phyloP scores from a whole-genome alignment of 352 stramenopile genomes.

The Phytophthora multivora region DNA sequence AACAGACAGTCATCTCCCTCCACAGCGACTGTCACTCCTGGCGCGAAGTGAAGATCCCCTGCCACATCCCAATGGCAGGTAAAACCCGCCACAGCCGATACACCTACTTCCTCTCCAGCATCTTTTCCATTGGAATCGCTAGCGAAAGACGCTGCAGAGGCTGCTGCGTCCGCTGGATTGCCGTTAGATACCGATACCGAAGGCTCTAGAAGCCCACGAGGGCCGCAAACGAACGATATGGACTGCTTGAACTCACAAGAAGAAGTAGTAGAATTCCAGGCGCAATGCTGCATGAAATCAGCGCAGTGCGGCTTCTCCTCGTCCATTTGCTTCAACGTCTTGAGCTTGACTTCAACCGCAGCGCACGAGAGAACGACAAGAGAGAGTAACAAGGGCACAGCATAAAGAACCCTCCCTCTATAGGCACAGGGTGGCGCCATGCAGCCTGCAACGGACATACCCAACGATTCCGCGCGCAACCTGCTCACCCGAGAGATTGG shows the following conservation, averaged over 20 bases:
- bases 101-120: not conserved
- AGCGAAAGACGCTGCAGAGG: slow-evolving; percentile 9
- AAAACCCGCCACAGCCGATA: slow-evolving; percentile 29
- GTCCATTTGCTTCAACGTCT: slow-evolving; percentile 7
- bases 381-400: slow-evolving; percentile 1
- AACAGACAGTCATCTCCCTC: slow-evolving; percentile 60
- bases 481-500: not conserved
- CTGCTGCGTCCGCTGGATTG: not conserved
- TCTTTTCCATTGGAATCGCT: slow-evolving; percentile 1
- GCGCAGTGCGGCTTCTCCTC: slow-evolving; percentile 43
- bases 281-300: slow-evolving; percentile 48
- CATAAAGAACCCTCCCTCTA: not conserved
- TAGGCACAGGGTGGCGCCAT: slow-evolving; percentile 7
- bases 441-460: not conserved
- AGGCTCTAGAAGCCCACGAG: slow-evolving; percentile 2
- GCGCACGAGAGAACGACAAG: slow-evolving; percentile 1
- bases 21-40: slow-evolving; percentile 43
- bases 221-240: slow-evolving; percentile 49
- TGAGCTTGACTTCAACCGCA: slow-evolving; percentile 2
- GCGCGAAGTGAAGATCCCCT: slow-evolving; percentile 52
- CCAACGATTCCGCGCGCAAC: not conserved
- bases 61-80: slow-evolving; percentile 68
- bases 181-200: slow-evolving; percentile 1
- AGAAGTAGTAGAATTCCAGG: slow-evolving; percentile 51
- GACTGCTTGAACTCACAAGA: slow-evolving; percentile 59